phyloP scores from a whole-genome alignment of 129 eudicot genomes.

The Apium graveolens region DNA sequence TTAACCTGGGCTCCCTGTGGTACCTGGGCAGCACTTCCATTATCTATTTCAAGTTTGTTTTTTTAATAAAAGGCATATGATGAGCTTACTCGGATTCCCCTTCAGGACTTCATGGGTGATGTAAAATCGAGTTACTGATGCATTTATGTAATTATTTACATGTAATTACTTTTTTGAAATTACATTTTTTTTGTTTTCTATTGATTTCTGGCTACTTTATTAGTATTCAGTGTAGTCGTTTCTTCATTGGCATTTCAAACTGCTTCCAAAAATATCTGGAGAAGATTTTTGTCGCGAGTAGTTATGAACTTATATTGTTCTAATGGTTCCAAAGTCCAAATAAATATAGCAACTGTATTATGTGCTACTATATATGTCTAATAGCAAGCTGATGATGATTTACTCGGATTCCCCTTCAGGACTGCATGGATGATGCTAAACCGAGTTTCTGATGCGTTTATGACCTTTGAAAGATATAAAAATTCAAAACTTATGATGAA shows the following conservation, averaged over 20 bases:
- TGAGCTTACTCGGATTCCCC: conserved; percentile 62
- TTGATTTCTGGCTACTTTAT: background rate
- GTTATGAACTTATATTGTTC: background rate
- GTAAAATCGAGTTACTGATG: conserved; percentile 80
- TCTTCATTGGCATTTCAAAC: background rate
- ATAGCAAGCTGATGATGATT: conserved; percentile 31
- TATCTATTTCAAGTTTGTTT: background rate
- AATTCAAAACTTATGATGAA: background rate
- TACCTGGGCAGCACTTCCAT: background rate
- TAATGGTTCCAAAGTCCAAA: background rate
- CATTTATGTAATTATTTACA: background rate
- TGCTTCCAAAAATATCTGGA: background rate
- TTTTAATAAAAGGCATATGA: conserved; percentile 23
- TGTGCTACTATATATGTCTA: background rate
- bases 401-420: conserved; percentile 71
- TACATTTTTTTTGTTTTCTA: background rate
- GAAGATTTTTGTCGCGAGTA: background rate
- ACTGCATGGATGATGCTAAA: conserved; percentile 50
- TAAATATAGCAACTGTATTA: background rate
- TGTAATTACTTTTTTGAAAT: background rate
- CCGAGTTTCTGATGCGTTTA: conserved; percentile 50
- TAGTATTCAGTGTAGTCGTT: background rate
- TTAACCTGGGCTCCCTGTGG: background rate
- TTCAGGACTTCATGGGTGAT: conserved; percentile 60
- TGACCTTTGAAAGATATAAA: background rate